Base-by-base conservation (phyloP, 2,329 filamentous ascomycete genomes). In the Aureobasidium sp. region DNA sequence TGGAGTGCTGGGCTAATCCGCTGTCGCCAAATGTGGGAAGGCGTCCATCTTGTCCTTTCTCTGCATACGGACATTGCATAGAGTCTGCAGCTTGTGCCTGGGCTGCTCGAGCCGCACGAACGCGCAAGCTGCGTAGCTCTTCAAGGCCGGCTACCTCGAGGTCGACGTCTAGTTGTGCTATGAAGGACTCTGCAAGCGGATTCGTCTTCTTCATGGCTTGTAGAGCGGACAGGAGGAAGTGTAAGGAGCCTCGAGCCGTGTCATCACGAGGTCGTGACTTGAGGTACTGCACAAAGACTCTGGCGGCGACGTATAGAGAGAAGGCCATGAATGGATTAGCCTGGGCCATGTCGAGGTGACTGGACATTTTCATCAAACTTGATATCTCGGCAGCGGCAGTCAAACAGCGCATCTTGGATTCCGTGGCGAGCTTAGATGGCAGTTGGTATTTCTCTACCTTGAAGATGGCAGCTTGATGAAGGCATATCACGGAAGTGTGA, bases 401-500 rank as follows among this genome's bases (percentile, higher is more conserved):
- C 63, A 97, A 91, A 69, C 94, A 97, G 64, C 94, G 84, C 15
- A 94, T 85, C 74, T 96, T 97, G 74, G 92, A 96, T 72, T 97
- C 93, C 1, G 89, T 86, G 66, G 89, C 87, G 51, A 97, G 87
- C 20, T 88, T 87, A 1, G 83, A 78, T 0, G 90, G 87, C 64
- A 97, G 78, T 59, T 86, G 84, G 74, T 96, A 88, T 76, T 91
- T 94, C 69, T 97, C 93, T 0, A 92, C 91, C 73, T 97, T 97
- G 81, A 93, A 97, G 22, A 99, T 97, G 29, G 94, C 94, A 2
- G 93, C 94, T 76, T 99, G 94, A 70, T 99, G 94, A n/a, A 99
- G 79, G 73, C 93, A 97, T 60, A 99, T 97, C 1, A 91, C 91
- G 0, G 92, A 96, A 0, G 94, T 96, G 72, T 97, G 92, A 36